Conservation (phyloP, 2,329 filamentous ascomycete genomes). For the Rhynchosporium agropyri region DNA sequence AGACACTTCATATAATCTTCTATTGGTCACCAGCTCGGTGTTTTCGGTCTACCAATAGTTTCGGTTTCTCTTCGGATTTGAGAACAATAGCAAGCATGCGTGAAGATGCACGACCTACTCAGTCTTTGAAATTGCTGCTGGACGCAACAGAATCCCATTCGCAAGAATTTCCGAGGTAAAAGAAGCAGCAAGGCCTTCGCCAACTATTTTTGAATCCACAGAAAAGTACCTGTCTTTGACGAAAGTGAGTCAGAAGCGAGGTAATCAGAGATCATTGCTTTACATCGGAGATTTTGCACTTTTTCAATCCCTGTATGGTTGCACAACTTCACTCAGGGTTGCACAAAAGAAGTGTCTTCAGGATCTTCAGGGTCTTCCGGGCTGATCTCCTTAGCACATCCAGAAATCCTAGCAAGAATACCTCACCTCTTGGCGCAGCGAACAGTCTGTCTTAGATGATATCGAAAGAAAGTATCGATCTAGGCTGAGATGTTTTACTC, state of each 20-base stretch:
- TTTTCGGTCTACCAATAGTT: not conserved
- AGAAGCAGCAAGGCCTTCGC: too few relatives aligned
- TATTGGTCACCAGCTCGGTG: not conserved
- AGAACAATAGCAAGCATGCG: too few relatives aligned
- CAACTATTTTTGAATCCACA: too few relatives aligned
- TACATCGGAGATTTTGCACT: too few relatives aligned
- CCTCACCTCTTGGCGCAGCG: not conserved
- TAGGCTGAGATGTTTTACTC: not conserved
- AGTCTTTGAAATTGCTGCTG: not conserved
- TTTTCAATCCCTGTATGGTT: not conserved
- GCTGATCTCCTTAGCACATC: too few relatives aligned
- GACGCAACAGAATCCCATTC: too few relatives aligned
- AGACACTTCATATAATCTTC: not conserved
- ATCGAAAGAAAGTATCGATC: not conserved
- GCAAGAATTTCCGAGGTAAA: too few relatives aligned
- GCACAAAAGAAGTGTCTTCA: not conserved
- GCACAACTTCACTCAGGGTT: not conserved
- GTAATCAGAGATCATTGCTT: too few relatives aligned
- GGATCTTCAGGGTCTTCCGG: not conserved
- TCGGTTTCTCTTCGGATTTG: not conserved
- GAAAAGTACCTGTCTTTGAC: too few relatives aligned
- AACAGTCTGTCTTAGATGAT: not conserved
- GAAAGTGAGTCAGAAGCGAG: too few relatives aligned
- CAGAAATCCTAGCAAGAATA: not conserved
- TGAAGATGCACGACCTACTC: not conserved